A percentile compares a stretch with the other conserved stretches of the same genome.
phyloP scores from a whole-genome alignment of 2,329 filamentous ascomycete species.

The Fusarium goolgardi region DNA sequence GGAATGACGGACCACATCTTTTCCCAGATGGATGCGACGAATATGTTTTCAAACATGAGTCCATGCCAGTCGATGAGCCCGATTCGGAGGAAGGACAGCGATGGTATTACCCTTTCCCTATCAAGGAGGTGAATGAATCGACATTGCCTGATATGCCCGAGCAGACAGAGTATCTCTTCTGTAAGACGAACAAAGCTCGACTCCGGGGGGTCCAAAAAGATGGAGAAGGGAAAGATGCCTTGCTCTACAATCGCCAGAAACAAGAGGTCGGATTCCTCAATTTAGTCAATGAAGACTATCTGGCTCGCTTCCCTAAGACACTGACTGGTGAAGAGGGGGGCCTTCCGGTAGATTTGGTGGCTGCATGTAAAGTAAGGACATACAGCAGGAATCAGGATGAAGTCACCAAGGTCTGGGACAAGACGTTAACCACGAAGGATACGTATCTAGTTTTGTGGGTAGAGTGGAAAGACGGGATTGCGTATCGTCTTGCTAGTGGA shows the following conservation, averaged over 20 bases:
- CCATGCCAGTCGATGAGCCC: too few species aligned
- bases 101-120: constrained; percentile 25
- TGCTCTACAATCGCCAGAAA: not conserved
- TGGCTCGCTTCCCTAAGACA: not conserved
- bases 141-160: constrained; percentile 14
- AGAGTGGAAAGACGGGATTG: constrained; percentile 10
- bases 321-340: not conserved
- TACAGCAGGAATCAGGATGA: not conserved
- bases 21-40: constrained; percentile 10
- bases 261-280: not conserved
- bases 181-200: constrained; percentile 2
- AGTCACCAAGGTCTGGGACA: not conserved
- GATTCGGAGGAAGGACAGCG: not conserved
- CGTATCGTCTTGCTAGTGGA: constrained; percentile 8
- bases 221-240: not conserved
- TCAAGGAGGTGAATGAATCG: constrained; percentile 2
- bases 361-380: not conserved
- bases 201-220: not conserved
- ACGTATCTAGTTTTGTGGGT: constrained; percentile 21
- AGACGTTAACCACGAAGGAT: not conserved
- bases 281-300: not conserved
- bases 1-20: not conserved
- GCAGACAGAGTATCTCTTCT: constrained; percentile 24
- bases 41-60: constrained; percentile 4
- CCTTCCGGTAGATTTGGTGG: not conserved